phyloP scores from a whole-genome alignment of 1,284 basidiomycete species.

The Neonothopanus nambi region DNA sequence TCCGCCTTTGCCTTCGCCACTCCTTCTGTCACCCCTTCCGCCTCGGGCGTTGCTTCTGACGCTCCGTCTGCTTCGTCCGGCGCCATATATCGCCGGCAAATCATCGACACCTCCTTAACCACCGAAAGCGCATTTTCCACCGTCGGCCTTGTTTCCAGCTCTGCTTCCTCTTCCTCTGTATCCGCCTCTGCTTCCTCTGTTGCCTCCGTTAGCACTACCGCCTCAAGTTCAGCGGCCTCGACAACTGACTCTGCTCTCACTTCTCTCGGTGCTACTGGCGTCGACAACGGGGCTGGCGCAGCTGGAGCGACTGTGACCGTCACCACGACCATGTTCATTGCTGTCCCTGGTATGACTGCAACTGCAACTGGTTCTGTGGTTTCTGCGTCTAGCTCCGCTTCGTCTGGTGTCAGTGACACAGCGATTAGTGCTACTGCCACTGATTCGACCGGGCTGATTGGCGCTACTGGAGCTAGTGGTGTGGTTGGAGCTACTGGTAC shows the following conservation, averaged over 20 bases:
- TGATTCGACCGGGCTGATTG: background rate
- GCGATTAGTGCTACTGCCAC: background rate
- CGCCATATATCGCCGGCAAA: slow-evolving; percentile 1
- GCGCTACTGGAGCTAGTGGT: background rate
- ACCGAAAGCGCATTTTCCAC: background rate
- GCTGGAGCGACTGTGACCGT: slow-evolving; percentile 8
- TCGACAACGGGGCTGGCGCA: background rate
- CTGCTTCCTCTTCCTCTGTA: background rate
- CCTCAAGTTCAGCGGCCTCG: background rate
- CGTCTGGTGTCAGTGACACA: background rate
- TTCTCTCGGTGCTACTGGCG: background rate
- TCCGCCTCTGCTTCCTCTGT: background rate
- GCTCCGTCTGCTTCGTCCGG: background rate
- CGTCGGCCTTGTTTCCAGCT: background rate
- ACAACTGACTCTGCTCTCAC: background rate
- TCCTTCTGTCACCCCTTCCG: background rate
- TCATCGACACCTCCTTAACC: background rate
- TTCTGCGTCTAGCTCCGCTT: background rate
- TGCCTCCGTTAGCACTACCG: background rate
- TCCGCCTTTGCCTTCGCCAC: background rate
- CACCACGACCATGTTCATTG: slow-evolving; percentile 10
- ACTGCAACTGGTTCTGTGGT: slow-evolving; percentile 6
- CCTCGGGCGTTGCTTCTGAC: background rate
- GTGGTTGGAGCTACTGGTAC: background rate
- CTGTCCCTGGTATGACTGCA: slow-evolving; percentile 1